A percentile compares a stretch with the other conserved stretches of the same genome.
phyloP scores from a whole-genome alignment of 1,284 basidiomycete species.

The Sanghuangporus sanghuang region DNA sequence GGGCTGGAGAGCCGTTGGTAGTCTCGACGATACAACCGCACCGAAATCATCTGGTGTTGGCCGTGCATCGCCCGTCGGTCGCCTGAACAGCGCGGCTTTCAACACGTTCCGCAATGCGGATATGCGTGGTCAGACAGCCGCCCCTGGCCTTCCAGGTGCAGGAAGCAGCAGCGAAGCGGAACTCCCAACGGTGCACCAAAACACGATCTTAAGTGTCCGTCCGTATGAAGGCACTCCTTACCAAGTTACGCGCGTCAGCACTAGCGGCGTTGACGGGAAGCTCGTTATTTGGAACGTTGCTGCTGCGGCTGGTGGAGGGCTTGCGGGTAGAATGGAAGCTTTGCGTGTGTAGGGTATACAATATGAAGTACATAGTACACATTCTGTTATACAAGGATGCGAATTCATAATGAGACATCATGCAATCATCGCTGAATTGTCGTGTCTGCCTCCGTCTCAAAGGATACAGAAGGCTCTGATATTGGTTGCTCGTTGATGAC shows the following conservation, averaged over 20 bases:
- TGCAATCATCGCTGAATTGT: constrained; percentile 32
- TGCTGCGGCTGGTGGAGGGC: constrained; percentile 38
- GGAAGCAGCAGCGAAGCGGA: constrained; percentile 57
- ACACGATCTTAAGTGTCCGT: constrained; percentile 92
- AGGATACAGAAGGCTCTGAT: constrained; percentile 33
- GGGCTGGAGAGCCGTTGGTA: constrained; percentile 77
- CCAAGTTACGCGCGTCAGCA: constrained; percentile 76
- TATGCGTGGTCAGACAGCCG: constrained; percentile 66
- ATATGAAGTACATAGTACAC: not conserved
- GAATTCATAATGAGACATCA: constrained; percentile 21
- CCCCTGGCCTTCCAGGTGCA: constrained; percentile 34
- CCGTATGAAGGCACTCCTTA: constrained; percentile 62
- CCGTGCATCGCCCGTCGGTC: constrained; percentile 55
- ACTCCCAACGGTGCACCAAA: constrained; percentile 90
- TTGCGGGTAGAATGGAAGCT: constrained; percentile 39
- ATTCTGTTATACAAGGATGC: constrained; percentile 2
- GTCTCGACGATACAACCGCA: constrained; percentile 74
- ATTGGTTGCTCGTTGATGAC: constrained; percentile 83
- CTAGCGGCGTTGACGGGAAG: constrained; percentile 93
- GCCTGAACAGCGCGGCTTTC: constrained; percentile 93
- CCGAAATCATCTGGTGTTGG: constrained; percentile 41
- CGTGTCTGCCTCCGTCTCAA: constrained; percentile 21
- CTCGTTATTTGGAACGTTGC: constrained; percentile 88
- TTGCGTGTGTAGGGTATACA: constrained; percentile 39
- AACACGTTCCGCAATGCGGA: constrained; percentile 94